A percentile compares a stretch with the other conserved stretches of the same genome.
Evolutionary conservation across 192 early-diverging fungal genomes (phyloP).

Genomic region (Coemansia sp.): DNA sequence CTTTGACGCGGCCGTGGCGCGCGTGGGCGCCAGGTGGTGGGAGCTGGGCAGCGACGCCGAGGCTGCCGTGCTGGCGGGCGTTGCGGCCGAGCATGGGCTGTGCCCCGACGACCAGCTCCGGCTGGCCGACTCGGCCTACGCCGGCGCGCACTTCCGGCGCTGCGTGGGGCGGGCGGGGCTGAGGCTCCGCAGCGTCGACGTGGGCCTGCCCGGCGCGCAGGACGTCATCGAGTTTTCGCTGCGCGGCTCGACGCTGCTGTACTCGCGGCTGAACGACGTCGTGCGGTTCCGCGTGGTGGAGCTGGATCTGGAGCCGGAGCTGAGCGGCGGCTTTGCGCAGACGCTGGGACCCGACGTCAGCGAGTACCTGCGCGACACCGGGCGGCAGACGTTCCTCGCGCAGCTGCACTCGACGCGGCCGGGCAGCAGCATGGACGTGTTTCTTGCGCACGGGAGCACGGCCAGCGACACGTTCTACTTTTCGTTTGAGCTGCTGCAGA

Average conservation of each 20-base stretch:
- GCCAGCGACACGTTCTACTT: conserved; percentile 52
- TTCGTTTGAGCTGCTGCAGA: conserved; percentile 52
- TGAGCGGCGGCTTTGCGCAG: conserved; percentile 12
- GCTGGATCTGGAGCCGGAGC: conserved; percentile 9
- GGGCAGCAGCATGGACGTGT: conserved; percentile 41
- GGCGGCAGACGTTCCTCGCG: conserved; percentile 41
- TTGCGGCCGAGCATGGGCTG: conserved; percentile 18
- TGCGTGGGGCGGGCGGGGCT: conserved; percentile 43
- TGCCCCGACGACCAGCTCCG: conserved; percentile 36
- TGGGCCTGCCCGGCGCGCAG: conserved; percentile 36
- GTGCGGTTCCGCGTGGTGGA: conserved; percentile 49
- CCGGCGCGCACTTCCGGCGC: conserved; percentile 21
- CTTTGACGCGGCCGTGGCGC: conserved; percentile 17
- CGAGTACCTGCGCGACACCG: conserved; percentile 47
- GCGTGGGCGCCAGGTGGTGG: conserved; percentile 23
- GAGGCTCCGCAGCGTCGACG: conserved; percentile 22
- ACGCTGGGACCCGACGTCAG: conserved; percentile 34
- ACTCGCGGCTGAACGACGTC: conserved; percentile 50
- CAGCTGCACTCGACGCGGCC: conserved; percentile 51
- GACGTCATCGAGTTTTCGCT: conserved; percentile 55
- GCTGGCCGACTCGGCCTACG: conserved; percentile 40
- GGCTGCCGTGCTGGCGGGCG: conserved; percentile 10
- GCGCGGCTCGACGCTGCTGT: conserved; percentile 44
- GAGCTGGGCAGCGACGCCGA: conserved; percentile 19
- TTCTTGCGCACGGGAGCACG: conserved; percentile 43